Conservation (phyloP, 1,139 yeast genomes). For the Geotrichum aggregatum region DNA sequence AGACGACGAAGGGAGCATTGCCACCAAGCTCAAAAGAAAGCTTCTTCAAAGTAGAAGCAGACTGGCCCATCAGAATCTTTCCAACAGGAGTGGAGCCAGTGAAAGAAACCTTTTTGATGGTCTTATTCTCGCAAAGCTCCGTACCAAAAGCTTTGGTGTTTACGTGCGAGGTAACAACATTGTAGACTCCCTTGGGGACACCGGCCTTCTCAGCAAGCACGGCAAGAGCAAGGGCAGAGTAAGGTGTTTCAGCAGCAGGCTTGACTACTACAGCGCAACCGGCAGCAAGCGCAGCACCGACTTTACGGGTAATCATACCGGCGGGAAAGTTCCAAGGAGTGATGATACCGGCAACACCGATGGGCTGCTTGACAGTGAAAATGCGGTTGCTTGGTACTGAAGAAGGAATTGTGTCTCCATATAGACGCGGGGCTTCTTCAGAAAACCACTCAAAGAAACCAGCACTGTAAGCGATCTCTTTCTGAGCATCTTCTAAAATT, state of each 20-base stretch:
- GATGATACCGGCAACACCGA: conserved; percentile 86
- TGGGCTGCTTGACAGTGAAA: conserved; percentile 67
- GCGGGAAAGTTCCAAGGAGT: conserved; percentile 97
- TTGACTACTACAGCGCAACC: conserved; percentile 89
- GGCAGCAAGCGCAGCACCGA: conserved; percentile 88
- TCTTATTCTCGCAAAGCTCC: conserved; percentile 62
- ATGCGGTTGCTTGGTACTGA: conserved; percentile 55
- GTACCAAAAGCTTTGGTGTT: conserved; percentile 55
- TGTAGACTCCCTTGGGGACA: conserved; percentile 78
- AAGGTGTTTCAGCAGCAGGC: conserved; percentile 89
- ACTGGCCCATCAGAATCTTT: conserved; percentile 70
- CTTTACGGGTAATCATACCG: conserved; percentile 89
- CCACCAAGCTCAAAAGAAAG: conserved; percentile 89
- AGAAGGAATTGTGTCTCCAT: conserved; percentile 72
- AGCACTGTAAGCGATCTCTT: conserved; percentile 74
- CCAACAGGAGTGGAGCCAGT: conserved; percentile 91
- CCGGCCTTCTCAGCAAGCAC: conserved; percentile 73
- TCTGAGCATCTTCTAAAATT: conserved; percentile 67
- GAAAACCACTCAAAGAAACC: conserved; percentile 83
- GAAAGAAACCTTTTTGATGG: conserved; percentile 72
- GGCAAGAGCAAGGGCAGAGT: conserved; percentile 78
- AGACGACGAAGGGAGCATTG: conserved; percentile 86
- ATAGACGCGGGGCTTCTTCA: conserved; percentile 75
- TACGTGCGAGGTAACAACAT: conserved; percentile 60
- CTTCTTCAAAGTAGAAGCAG: conserved; percentile 74